A percentile compares a stretch with the other conserved stretches of the same genome.
Evolutionary conservation across 805 yeast genomes (phyloP).

Genomic region (Teunomyces pallodes): DNA sequence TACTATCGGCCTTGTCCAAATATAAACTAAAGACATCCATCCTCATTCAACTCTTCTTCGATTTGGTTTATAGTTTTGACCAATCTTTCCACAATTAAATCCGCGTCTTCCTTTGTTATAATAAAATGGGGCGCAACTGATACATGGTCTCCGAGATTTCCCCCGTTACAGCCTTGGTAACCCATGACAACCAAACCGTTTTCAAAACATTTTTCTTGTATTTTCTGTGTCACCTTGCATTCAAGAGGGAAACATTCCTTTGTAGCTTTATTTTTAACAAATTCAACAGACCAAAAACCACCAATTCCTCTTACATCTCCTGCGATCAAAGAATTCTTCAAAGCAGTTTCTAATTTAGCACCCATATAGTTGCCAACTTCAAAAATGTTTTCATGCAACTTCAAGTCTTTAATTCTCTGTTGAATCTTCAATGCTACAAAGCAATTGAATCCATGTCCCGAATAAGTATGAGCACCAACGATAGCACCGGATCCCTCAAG

Average conservation of each 20-base stretch:
- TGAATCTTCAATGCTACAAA: conserved; percentile 27
- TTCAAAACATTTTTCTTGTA: conserved; percentile 34
- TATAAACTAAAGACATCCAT: neutral
- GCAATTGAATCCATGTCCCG: conserved; percentile 27
- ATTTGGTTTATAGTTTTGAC: conserved; percentile 39
- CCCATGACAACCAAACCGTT: conserved; percentile 51
- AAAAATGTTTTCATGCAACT: conserved; percentile 38
- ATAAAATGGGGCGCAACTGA: conserved; percentile 48
- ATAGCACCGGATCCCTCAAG: conserved; percentile 18
- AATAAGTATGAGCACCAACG: conserved; percentile 25
- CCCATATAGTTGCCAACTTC: conserved; percentile 46
- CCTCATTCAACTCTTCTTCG: conserved; percentile 8
- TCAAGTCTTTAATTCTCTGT: conserved; percentile 29
- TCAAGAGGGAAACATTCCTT: conserved; percentile 46
- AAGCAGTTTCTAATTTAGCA: conserved; percentile 18
- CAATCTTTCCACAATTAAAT: conserved; percentile 38
- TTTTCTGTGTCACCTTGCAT: conserved; percentile 34
- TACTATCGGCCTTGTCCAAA: neutral
- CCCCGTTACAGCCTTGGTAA: conserved; percentile 41
- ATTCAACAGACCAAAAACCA: conserved; percentile 57
- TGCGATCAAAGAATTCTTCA: conserved; percentile 19
- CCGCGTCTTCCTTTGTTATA: conserved; percentile 42
- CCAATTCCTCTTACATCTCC: conserved; percentile 67
- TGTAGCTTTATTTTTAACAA: conserved; percentile 51
- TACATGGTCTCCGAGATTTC: conserved; percentile 42